A percentile compares a stretch with the other conserved stretches of the same genome.
Evolutionary conservation across 495 filamentous ascomycete genomes (phyloP).

Genomic region (Trichoderma orchidacearum): DNA sequence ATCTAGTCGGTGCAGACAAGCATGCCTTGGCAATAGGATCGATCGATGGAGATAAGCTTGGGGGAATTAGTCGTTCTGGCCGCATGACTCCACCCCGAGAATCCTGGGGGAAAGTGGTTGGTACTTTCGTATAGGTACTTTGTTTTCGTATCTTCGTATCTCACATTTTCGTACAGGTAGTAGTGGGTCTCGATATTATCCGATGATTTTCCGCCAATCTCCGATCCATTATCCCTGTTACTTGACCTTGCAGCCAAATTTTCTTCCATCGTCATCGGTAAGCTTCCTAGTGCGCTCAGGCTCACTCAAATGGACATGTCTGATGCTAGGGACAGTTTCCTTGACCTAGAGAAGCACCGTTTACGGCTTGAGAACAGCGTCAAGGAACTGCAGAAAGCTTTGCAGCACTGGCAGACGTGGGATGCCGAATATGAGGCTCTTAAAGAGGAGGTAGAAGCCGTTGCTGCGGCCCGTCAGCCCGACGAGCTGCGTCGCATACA

Average conservation of each 20-base stretch:
- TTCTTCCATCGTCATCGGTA: neutral
- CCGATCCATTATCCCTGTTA: too few relatives aligned
- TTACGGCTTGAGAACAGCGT: conserved; percentile 63
- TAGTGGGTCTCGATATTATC: too few relatives aligned
- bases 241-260: neutral
- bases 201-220: too few relatives aligned
- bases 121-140: too few relatives aligned
- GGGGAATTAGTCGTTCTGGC: too few relatives aligned
- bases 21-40: too few relatives aligned
- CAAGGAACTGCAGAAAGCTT: conserved; percentile 55
- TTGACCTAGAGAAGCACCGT: conserved; percentile 60
- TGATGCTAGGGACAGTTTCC: conserved; percentile 27
- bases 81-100: too few relatives aligned
- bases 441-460: conserved; percentile 54
- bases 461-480: conserved; percentile 42
- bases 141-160: too few relatives aligned
- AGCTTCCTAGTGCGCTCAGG: neutral
- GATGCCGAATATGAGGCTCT: conserved; percentile 84
- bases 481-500: conserved; percentile 27
- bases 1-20: too few relatives aligned
- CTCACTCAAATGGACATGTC: conserved; percentile 8
- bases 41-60: too few relatives aligned
- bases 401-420: conserved; percentile 79
- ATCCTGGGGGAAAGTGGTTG: too few relatives aligned
- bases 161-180: too few relatives aligned